Conservation (phyloP, 352 stramenopile genomes). For the Phytophthora europaea region DNA sequence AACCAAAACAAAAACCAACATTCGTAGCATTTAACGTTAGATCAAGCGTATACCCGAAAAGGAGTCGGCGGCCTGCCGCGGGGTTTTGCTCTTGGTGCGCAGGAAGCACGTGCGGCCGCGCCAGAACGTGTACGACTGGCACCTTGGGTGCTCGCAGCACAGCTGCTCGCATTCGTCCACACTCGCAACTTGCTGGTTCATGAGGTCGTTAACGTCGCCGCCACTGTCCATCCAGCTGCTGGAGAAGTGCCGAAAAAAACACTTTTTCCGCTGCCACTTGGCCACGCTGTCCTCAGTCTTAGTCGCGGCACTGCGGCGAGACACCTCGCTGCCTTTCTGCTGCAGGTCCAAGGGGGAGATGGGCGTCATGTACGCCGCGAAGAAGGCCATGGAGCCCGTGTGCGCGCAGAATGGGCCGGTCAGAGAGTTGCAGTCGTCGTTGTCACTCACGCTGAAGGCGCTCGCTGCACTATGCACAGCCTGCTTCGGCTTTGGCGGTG, state of each 20-base stretch:
- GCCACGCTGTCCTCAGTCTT: slow-evolving; percentile 8
- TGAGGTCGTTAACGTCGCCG: slow-evolving; percentile 68
- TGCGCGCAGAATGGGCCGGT: slow-evolving; percentile 70
- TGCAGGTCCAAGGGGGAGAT: slow-evolving; percentile 49
- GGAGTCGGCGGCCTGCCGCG: slow-evolving; percentile 58
- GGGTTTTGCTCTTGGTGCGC: slow-evolving; percentile 49
- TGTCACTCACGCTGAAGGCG: not conserved
- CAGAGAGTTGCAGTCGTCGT: slow-evolving; percentile 66
- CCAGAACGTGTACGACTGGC: slow-evolving; percentile 80
- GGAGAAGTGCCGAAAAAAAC: slow-evolving; percentile 76
- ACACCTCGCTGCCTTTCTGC: slow-evolving; percentile 20
- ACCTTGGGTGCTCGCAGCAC: slow-evolving; percentile 69
- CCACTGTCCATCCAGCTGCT: slow-evolving; percentile 79
- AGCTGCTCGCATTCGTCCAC: slow-evolving; percentile 76
- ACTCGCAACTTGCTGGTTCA: slow-evolving; percentile 59
- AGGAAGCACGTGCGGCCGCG: slow-evolving; percentile 76
- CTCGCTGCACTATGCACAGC: not conserved
- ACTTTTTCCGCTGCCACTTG: slow-evolving; percentile 44
- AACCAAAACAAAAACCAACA: slow-evolving; percentile 17
- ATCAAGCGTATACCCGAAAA: slow-evolving; percentile 65
- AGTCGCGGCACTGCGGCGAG: not conserved
- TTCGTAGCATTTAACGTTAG: slow-evolving; percentile 30
- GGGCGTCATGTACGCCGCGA: slow-evolving; percentile 69
- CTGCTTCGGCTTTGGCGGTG: not conserved
- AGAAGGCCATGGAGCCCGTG: slow-evolving; percentile 45